Evolutionary conservation across 306 rosid species (phyloP), one percentile per base, ranked within the genome.

Genomic region (Lathyrus oleraceus): DNA sequence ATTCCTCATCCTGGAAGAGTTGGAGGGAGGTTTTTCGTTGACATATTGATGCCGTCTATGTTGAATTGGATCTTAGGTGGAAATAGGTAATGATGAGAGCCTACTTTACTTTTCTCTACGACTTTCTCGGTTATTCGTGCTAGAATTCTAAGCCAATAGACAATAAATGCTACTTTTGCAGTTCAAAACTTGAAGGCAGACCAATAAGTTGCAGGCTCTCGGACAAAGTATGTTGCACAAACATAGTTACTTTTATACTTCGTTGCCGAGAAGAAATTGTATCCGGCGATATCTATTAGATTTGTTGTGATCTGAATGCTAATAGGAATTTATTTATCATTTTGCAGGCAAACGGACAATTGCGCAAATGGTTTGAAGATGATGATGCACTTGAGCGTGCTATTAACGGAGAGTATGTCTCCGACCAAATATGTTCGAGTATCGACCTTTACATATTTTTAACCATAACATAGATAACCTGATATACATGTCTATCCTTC

Each of bases 1-100:
- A 91, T 94, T 75, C 99, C 97, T 10, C 99, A 94, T 83, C 99
- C 99, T 8, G 99, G 99, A 77, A 84, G 91, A 75, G 87, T 87
- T 23, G 99, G 99, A 73, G 99, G 97, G 61, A 87, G 97, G 73
- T 69, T 91, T 78, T 82, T 94, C 19, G 89, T 95, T 61, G 91
- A 87, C 71, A 70, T 81, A 72, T 76, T 84, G 76, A 95, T 95
- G 99, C 99, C 99, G 7, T 72, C 89, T 80, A 95, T 95, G 99
- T 79, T 95, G 69, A 87, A 76, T 72, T 95, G 99, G 99, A 91
- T 95, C 74, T 85, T 95, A 54, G 99, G 99, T 65, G 97, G 97
- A 76, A 95, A 91, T 70, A 91, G 97, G 99, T 91, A 85, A 63
- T 21, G 20, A 72, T 38, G 14, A 58, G 56, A 73, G 21, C 73